Percentiles rank a stretch among this genome's conserved stretches.
phyloP scores from a whole-genome alignment of 768 basidiomycete genomes.

The Russula lepida region DNA sequence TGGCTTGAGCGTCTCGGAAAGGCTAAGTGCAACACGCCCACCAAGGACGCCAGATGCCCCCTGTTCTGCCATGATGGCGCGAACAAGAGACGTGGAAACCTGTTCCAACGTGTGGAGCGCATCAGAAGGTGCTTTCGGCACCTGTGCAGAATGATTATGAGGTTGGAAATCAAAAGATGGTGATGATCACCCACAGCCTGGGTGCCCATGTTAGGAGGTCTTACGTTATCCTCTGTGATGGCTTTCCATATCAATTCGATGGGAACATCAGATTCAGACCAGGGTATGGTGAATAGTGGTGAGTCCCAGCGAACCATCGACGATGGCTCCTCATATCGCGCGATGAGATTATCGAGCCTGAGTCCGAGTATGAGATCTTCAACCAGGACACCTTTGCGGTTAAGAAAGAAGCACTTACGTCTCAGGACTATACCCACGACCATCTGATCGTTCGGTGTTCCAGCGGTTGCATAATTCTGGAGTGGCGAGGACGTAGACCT shows the following conservation, averaged over 20 bases:
- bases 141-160: conserved; percentile 36
- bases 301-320: conserved; percentile 99
- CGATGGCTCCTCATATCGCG: conserved; percentile 91
- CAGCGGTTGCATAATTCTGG: conserved; percentile 70
- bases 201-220: conserved; percentile 83
- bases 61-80: conserved; percentile 62
- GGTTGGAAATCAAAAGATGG: background rate
- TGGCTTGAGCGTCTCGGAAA: conserved; percentile 37
- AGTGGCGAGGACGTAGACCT: conserved; percentile 72
- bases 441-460: conserved; percentile 50
- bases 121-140: conserved; percentile 76
- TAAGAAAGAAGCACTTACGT: conserved; percentile 44
- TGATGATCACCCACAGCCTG: conserved; percentile 44
- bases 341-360: conserved; percentile 79
- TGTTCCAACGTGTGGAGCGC: conserved; percentile 81
- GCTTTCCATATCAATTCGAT: conserved; percentile 71
- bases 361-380: conserved; percentile 11
- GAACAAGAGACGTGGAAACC: conserved; percentile 60
- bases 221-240: conserved; percentile 68
- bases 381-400: conserved; percentile 1
- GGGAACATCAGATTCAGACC: conserved; percentile 61
- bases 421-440: conserved; percentile 47
- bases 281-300: conserved; percentile 79
- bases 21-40: conserved; percentile 41
- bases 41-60: conserved; percentile 44